Percentiles rank a stretch among this genome's conserved stretches.
Conservation (phyloP, 139 green algal species). For the Picochlorum sp. region DNA sequence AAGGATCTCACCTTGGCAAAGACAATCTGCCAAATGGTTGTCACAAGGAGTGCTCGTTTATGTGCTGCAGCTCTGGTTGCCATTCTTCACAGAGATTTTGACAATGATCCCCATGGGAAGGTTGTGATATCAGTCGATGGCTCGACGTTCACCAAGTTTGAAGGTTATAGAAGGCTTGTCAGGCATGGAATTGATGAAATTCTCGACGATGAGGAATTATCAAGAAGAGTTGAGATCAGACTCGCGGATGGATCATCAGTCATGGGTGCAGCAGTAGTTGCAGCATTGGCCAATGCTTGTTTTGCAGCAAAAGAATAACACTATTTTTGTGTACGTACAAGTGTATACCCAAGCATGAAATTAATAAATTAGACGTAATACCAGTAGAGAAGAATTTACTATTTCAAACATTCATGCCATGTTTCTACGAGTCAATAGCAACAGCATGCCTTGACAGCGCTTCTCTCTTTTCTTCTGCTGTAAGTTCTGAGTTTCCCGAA, state of each 20-base stretch:
- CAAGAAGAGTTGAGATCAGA: constrained; percentile 2
- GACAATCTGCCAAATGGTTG: constrained; percentile 57
- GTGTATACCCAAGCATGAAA: too few relatives aligned
- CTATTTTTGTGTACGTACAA: too few relatives aligned
- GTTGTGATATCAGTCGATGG: constrained; percentile 54
- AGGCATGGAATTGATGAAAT: constrained; percentile 7
- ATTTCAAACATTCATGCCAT: too few relatives aligned
- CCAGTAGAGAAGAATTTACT: too few relatives aligned
- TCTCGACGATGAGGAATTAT: constrained; percentile 11
- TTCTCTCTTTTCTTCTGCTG: neutral
- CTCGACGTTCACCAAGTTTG: constrained; percentile 47
- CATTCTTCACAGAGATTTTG: constrained; percentile 25
- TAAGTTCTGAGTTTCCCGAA: neutral
- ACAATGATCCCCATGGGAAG: neutral
- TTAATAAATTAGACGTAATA: too few relatives aligned
- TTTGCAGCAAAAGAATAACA: too few relatives aligned
- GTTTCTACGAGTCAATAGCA: too few relatives aligned
- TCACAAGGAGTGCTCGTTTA: constrained; percentile 40
- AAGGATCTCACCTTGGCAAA: too few relatives aligned
- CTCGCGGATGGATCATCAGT: constrained; percentile 15
- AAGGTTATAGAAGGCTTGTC: constrained; percentile 6
- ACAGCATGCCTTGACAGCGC: too few relatives aligned
- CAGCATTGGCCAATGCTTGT: constrained; percentile 1
- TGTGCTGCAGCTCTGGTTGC: constrained; percentile 40
- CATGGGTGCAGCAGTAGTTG: constrained; percentile 15